Evolutionary conservation across 169 alveolate genomes (phyloP).

Genomic region (Cryptosporidium xiaoi): DNA sequence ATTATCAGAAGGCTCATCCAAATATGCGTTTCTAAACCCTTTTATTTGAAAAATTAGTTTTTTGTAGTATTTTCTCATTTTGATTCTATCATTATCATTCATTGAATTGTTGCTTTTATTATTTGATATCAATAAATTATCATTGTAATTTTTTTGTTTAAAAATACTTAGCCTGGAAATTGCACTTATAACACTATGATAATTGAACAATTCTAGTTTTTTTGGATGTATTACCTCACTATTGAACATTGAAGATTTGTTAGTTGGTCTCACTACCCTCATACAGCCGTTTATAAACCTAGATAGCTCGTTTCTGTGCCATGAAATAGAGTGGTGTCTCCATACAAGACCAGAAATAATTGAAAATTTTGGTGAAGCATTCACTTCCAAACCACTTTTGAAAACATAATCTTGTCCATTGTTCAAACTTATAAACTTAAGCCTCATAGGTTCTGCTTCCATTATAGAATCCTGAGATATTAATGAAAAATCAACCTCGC

Average conservation of each 20-base stretch:
- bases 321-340: conserved; percentile 40
- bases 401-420: conserved; percentile 50
- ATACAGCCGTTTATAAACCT: conserved; percentile 25
- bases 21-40: conserved; percentile 14
- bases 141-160: neutral
- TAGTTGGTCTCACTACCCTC: conserved; percentile 23
- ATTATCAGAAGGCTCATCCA: conserved; percentile 51
- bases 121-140: neutral
- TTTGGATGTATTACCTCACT: conserved; percentile 3
- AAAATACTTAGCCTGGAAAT: conserved; percentile 10
- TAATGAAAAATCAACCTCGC: conserved; percentile 54
- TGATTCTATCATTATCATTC: neutral
- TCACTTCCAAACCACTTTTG: conserved; percentile 11
- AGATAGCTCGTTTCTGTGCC: conserved; percentile 31
- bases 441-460: conserved; percentile 61
- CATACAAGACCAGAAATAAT: conserved; percentile 63
- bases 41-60: conserved; percentile 18
- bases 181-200: conserved; percentile 25
- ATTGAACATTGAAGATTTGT: neutral
- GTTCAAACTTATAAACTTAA: conserved; percentile 45
- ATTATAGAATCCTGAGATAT: conserved; percentile 43
- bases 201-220: conserved; percentile 49
- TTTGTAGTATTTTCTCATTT: conserved; percentile 15
- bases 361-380: conserved; percentile 46
- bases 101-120: neutral